Conservation (phyloP, 2,329 filamentous ascomycete genomes). For the Hypoxylon sp. region DNA sequence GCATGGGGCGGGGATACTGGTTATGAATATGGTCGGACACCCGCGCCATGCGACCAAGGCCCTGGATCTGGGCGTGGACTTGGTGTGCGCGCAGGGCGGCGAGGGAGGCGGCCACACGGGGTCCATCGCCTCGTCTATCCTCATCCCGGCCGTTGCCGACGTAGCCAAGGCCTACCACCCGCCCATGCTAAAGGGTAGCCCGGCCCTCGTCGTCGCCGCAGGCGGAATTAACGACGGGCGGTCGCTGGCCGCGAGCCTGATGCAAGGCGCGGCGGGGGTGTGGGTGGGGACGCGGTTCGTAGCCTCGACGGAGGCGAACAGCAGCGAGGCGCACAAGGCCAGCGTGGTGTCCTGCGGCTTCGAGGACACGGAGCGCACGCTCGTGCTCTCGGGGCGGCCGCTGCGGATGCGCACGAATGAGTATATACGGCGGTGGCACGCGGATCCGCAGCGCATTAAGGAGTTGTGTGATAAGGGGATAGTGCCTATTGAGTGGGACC, state of each 20-base stretch:
- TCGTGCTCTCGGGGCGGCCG: constrained; percentile 86
- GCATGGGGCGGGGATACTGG: constrained; percentile 82
- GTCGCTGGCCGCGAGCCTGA: constrained; percentile 83
- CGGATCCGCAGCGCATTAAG: constrained; percentile 79
- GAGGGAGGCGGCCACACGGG: constrained; percentile 96
- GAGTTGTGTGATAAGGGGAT: constrained; percentile 82
- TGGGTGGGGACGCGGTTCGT: constrained; percentile 98
- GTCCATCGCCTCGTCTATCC: constrained; percentile 85
- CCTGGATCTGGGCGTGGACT: constrained; percentile 86
- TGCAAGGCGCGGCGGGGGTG: constrained; percentile 89
- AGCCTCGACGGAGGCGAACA: constrained; percentile 84
- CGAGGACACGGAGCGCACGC: constrained; percentile 83
- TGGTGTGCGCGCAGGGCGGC: constrained; percentile 92
- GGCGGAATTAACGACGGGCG: constrained; percentile 89
- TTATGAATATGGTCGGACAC: constrained; percentile 99
- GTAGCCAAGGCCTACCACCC: constrained; percentile 81
- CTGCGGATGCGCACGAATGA: constrained; percentile 85
- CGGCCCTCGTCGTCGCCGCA: constrained; percentile 87
- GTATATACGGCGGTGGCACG: constrained; percentile 87
- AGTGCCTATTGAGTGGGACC: constrained; percentile 85
- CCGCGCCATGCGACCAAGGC: constrained; percentile 93
- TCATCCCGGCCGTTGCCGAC: constrained; percentile 90
- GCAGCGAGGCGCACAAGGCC: constrained; percentile 85
- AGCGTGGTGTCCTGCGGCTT: constrained; percentile 85
- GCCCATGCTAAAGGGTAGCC: constrained; percentile 75